A percentile compares a stretch with the other conserved stretches of the same genome.
Evolutionary conservation across 192 early-diverging fungal species (phyloP).

Genomic region (Coemansia biformis): DNA sequence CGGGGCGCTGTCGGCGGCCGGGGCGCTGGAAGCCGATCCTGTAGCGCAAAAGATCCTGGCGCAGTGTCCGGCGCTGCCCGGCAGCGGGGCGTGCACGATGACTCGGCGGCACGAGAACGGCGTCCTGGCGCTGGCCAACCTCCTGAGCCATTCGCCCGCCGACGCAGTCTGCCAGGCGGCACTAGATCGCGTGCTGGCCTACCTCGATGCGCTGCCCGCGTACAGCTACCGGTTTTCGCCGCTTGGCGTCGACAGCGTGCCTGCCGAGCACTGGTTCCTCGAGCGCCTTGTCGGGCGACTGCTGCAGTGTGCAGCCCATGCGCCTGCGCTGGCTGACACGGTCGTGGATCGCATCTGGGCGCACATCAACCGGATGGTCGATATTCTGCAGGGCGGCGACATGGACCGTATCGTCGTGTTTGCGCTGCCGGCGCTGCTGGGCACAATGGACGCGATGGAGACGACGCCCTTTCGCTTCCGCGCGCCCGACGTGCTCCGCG

Average conservation of each 20-base stretch:
- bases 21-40: slow-evolving; percentile 14
- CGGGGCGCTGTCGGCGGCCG: not conserved
- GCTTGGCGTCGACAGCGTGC: slow-evolving; percentile 12
- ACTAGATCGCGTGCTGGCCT: slow-evolving; percentile 31
- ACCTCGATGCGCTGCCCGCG: slow-evolving; percentile 26
- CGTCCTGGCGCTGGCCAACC: slow-evolving; percentile 46
- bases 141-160: slow-evolving; percentile 15
- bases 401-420: slow-evolving; percentile 12
- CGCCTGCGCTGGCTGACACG: slow-evolving; percentile 2
- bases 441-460: slow-evolving; percentile 33
- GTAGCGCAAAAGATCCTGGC: slow-evolving; percentile 18
- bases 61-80: slow-evolving; percentile 32
- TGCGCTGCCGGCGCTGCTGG: slow-evolving; percentile 27
- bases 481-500: slow-evolving; percentile 18
- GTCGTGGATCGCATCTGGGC: slow-evolving; percentile 34
- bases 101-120: slow-evolving; percentile 44
- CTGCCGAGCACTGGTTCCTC: slow-evolving; percentile 29
- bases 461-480: slow-evolving; percentile 23
- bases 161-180: slow-evolving; percentile 9
- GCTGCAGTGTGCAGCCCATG: slow-evolving; percentile 20
- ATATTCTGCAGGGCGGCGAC: slow-evolving; percentile 7
- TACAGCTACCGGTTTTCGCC: slow-evolving; percentile 25
- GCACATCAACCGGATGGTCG: slow-evolving; percentile 19
- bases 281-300: slow-evolving; percentile 27
- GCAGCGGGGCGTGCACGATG: not conserved